Conservation (phyloP, 1,284 basidiomycete species). For the Heterobasidion parviporum region DNA sequence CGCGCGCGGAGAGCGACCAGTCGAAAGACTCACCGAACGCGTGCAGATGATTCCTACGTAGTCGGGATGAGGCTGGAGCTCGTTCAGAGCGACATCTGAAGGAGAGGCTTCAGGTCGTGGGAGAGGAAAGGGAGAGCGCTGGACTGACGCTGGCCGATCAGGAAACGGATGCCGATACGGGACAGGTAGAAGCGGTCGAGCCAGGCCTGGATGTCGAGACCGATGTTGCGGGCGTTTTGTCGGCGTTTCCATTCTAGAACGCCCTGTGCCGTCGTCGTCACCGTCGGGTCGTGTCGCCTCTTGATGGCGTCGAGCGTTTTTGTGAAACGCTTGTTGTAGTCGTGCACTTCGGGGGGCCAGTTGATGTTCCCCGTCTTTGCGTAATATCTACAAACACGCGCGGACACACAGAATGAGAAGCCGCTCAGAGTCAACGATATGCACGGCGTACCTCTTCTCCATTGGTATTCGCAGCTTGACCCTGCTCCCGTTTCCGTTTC, state of each 20-base stretch:
- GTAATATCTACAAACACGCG: constrained; percentile 61
- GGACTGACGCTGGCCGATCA: constrained; percentile 84
- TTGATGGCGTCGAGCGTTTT: constrained; percentile 87
- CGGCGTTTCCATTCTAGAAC: constrained; percentile 74
- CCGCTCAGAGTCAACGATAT: background rate
- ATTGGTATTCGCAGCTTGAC: constrained; percentile 67
- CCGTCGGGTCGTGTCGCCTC: constrained; percentile 92
- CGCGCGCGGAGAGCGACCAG: background rate
- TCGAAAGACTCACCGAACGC: constrained; percentile 54
- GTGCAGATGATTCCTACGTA: constrained; percentile 99
- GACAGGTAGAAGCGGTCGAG: constrained; percentile 97
- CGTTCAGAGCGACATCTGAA: constrained; percentile 86
- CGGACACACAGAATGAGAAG: background rate
- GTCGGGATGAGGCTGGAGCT: constrained; percentile 79
- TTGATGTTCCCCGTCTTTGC: constrained; percentile 59
- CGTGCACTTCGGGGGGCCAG: constrained; percentile 91
- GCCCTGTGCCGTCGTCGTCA: constrained; percentile 94
- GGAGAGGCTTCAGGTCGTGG: constrained; percentile 5
- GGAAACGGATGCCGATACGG: constrained; percentile 92
- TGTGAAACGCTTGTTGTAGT: constrained; percentile 93
- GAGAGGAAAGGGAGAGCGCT: background rate
- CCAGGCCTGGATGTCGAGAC: constrained; percentile 91
- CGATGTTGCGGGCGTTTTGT: constrained; percentile 56
- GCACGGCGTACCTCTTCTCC: constrained; percentile 49
- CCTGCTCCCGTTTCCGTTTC: constrained; percentile 30